Evolutionary conservation across 108 stramenopile genomes (phyloP).

Genomic region (Mediolabrus comicus): DNA sequence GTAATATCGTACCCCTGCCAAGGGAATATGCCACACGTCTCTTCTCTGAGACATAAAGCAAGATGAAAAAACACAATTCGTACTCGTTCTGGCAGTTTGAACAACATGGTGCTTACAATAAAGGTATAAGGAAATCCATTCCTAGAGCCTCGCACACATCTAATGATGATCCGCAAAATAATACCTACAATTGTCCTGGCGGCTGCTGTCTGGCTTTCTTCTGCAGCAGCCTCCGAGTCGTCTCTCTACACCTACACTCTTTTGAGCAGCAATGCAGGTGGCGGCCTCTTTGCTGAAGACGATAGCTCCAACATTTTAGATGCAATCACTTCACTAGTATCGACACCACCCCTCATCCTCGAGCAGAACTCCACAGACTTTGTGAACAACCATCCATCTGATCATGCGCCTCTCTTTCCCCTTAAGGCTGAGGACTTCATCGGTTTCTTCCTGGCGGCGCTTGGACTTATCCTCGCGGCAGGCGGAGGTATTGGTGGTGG

Average conservation of each 20-base stretch:
- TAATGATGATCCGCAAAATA: not conserved
- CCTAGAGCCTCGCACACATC: no score
- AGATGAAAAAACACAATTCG: no score
- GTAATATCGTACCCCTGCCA: no score
- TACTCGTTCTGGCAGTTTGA: no score
- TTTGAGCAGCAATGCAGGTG: not conserved
- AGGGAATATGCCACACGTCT: no score
- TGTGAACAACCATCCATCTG: constrained; percentile 32
- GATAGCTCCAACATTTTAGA: not conserved
- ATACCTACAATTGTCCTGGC: not conserved
- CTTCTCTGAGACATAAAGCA: no score
- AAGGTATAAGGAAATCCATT: no score
- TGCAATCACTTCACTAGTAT: not conserved
- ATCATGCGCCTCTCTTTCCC: constrained; percentile 57
- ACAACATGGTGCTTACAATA: no score
- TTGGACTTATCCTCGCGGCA: constrained; percentile 73
- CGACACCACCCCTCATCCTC: not conserved
- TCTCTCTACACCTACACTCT: no score
- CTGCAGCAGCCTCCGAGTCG: not conserved
- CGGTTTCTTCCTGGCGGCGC: constrained; percentile 49
- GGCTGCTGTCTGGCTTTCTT: not conserved
- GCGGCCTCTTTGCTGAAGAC: no score
- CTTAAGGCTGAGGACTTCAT: constrained; percentile 47
- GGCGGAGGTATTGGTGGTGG: constrained; percentile 88
- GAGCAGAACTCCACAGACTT: constrained; percentile 4